Base-by-base conservation (phyloP, 495 filamentous ascomycete species). In the Chaetomidium leptoderma region DNA sequence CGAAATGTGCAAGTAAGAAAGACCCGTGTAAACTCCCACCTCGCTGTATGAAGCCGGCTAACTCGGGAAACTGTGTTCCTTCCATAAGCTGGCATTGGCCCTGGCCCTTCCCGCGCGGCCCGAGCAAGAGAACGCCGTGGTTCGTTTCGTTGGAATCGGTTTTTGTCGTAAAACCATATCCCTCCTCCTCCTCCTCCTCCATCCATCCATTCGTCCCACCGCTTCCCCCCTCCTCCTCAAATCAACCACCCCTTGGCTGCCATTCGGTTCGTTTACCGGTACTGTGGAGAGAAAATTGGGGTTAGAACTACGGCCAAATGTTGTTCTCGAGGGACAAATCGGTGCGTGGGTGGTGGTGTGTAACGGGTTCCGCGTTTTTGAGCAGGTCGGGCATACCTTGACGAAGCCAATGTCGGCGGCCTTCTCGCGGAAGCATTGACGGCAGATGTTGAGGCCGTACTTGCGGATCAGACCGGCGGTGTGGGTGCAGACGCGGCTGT, bases 401-500 rank as follows among this genome's bases (percentile, higher is more conserved):
- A 86, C 80, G 83, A 98, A 98, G 68, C 93, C 93, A 77, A 98
- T 96, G 76, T 97, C 92, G 72, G 80, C 68, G 63, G 85, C 81
- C 85, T 97, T 97, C 86, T 98, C 93, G 72, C 93, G 81, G 85
- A 98, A 98, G 87, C 93, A 97, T 81, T 98, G 92, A 84, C 91
- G 89, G 88, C 92, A 97, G 84, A 97, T 92, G 80, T 97, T 92
- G 72, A 98, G 84, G 74, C 92, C 92, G 82, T 97, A 97, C 81
- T 97, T 97, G 82, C 91, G 89, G 85, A 97, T 92, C 61, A 97
- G 83, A 90, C 91, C 91, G 66, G 90, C 92, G 71, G 80, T 81
- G 86, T 96, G 90, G 64, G 88, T 85, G 86, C 91, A 96, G 79
- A 97, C 91, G 73, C 91, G 92, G 87, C 91, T 93, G 68, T 79